A percentile compares a stretch with the other conserved stretches of the same genome.
phyloP scores from a whole-genome alignment of 1,139 yeast species.

The Kodamaea alishanica region DNA sequence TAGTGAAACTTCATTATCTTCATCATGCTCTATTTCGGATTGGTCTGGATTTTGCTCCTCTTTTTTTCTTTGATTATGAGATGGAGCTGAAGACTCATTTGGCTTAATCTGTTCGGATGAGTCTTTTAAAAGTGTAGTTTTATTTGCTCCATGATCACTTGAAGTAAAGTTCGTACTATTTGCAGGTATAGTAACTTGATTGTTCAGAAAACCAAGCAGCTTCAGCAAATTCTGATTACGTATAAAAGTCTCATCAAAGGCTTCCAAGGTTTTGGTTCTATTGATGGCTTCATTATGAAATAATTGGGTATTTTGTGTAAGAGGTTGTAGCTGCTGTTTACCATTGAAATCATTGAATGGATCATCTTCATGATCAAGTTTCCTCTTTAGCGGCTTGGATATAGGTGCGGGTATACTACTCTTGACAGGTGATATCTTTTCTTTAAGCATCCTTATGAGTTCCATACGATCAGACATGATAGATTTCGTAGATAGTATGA shows the following conservation, averaged over 20 bases:
- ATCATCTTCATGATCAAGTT: conserved; percentile 13
- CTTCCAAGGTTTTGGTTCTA: background rate
- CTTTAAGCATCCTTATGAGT: conserved; percentile 12
- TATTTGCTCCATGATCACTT: conserved; percentile 10
- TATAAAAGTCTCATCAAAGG: conserved; percentile 10
- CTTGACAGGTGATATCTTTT: conserved; percentile 14
- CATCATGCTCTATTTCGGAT: conserved; percentile 15
- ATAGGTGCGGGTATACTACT: background rate
- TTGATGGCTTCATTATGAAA: background rate
- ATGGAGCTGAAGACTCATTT: background rate
- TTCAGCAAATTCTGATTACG: conserved; percentile 14
- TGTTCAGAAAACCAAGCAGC: conserved; percentile 5
- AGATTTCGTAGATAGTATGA: background rate
- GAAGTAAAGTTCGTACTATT: conserved; percentile 2
- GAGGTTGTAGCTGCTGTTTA: conserved; percentile 3
- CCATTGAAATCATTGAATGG: conserved; percentile 19
- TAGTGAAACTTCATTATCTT: conserved; percentile 45
- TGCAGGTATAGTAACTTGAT: background rate
- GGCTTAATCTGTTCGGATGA: background rate
- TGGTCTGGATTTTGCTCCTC: background rate
- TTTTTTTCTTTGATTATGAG: background rate
- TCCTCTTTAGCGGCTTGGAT: conserved; percentile 6
- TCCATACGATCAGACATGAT: conserved; percentile 7
- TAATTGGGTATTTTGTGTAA: background rate
- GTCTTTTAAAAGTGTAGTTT: conserved; percentile 3